A percentile compares a stretch with the other conserved stretches of the same genome.
These are phyloP conservation scores for Colletotrichum tropicicola DNA, from an alignment of 2,329 filamentous ascomycete species.

Conservation along the genomic window DNA sequence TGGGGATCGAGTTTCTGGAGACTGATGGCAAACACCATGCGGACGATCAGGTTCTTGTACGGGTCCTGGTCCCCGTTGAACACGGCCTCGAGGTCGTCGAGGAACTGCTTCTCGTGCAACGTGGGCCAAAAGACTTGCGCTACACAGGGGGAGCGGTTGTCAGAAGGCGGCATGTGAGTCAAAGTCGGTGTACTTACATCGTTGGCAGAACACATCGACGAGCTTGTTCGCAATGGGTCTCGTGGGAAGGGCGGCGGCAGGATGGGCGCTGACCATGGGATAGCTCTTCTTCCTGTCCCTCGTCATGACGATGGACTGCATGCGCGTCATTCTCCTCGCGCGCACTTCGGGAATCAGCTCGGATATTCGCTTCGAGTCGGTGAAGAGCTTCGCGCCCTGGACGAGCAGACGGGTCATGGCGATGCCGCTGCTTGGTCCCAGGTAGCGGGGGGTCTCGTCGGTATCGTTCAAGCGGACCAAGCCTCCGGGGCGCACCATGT, in stretches of 20 bases:
- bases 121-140: conserved; percentile 90
- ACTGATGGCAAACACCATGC: conserved; percentile 94
- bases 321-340: conserved; percentile 61
- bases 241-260: conserved; percentile 79
- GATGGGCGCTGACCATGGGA: conserved; percentile 86
- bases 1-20: conserved; percentile 90
- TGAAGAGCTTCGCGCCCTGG: conserved; percentile 95
- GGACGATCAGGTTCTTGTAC: conserved; percentile 87
- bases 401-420: conserved; percentile 95
- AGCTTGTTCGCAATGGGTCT: conserved; percentile 79
- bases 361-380: conserved; percentile 88
- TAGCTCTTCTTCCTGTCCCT: conserved; percentile 83
- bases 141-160: conserved; percentile 44
- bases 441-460: conserved; percentile 86
- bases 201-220: conserved; percentile 85
- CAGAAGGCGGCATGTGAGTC: conserved; percentile 18
- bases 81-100: conserved; percentile 80
- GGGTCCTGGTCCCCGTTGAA: conserved; percentile 80
- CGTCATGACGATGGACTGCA: conserved; percentile 68
- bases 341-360: conserved; percentile 84
- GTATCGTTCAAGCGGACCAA: conserved; percentile 85
- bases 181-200: conserved; percentile 62
- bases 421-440: conserved; percentile 94
- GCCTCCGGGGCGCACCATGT: conserved; percentile 87
- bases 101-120: conserved; percentile 84